A percentile compares a stretch with the other conserved stretches of the same genome.
Evolutionary conservation across 2,329 filamentous ascomycete species (phyloP).

Genomic region (Fusarium verrucosum): DNA sequence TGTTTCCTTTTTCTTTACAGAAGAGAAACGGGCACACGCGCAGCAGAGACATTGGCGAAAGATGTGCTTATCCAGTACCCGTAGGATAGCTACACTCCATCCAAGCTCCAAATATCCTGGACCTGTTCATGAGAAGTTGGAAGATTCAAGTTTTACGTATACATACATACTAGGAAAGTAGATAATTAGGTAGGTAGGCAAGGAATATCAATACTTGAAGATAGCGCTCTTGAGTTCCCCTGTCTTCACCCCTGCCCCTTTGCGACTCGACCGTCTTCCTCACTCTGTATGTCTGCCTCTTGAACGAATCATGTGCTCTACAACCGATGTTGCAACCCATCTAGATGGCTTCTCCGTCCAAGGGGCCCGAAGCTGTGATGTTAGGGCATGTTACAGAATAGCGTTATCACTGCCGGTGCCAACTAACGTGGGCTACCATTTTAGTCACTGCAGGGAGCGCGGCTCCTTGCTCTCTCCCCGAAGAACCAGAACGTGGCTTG

Average conservation of each 20-base stretch:
- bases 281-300: neutral
- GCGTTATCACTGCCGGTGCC: neutral
- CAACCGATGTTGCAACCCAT: conserved; percentile 2
- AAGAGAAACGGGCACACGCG: conserved; percentile 10
- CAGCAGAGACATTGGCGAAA: conserved; percentile 9
- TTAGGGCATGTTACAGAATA: conserved; percentile 4
- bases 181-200: too few relatives aligned
- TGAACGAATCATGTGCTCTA: conserved; percentile 7
- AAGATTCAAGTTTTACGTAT: neutral
- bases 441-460: conserved; percentile 33
- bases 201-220: neutral
- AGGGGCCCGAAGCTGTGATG: neutral
- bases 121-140: neutral
- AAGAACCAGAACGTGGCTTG: conserved; percentile 27
- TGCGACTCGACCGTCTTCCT: conserved; percentile 4
- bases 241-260: conserved; percentile 5
- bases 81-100: conserved; percentile 7
- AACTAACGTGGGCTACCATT: conserved; percentile 4
- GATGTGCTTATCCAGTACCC: neutral
- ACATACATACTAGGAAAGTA: too few relatives aligned
- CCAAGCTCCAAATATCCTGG: neutral
- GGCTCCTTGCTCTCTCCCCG: conserved; percentile 10
- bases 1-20: conserved; percentile 16
- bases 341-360: neutral
- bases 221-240: neutral